Percentiles rank a stretch among this genome's conserved stretches.
phyloP scores from a whole-genome alignment of 257 asterid species.

The Mitragyna speciosa region DNA sequence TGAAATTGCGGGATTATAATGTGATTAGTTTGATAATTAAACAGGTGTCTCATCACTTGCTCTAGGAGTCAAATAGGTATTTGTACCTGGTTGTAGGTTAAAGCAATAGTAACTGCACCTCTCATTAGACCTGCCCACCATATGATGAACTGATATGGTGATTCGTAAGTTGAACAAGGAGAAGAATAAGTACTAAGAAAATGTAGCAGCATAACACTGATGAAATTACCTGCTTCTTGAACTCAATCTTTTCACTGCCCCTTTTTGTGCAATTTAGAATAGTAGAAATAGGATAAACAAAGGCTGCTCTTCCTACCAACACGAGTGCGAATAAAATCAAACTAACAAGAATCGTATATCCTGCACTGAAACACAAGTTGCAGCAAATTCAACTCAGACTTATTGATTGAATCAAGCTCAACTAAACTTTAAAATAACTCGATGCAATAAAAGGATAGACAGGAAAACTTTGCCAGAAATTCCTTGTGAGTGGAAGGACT shows the following conservation, averaged over 20 bases:
- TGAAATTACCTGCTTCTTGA: slow-evolving; percentile 22
- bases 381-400: neutral
- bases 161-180: neutral
- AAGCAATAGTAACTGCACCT: slow-evolving; percentile 71
- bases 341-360: slow-evolving; percentile 18
- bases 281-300: slow-evolving; percentile 23
- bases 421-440: neutral
- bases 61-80: neutral
- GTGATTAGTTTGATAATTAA: neutral
- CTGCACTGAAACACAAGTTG: slow-evolving; percentile 20
- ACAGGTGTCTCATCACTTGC: neutral
- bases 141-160: slow-evolving; percentile 40
- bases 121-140: slow-evolving; percentile 81
- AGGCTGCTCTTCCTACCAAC: slow-evolving; percentile 30
- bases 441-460: neutral
- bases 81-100: slow-evolving; percentile 60
- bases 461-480: neutral
- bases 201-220: neutral
- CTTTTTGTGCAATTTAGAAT: slow-evolving; percentile 19
- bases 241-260: slow-evolving; percentile 8
- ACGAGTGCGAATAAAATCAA: slow-evolving; percentile 23
- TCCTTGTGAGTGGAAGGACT: no score
- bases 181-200: neutral
- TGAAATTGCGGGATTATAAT: neutral
- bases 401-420: neutral